These are phyloP conservation scores for Penicillium sp. DNA, from an alignment of 2,329 filamentous ascomycete genomes.

Conservation along the genomic window DNA sequence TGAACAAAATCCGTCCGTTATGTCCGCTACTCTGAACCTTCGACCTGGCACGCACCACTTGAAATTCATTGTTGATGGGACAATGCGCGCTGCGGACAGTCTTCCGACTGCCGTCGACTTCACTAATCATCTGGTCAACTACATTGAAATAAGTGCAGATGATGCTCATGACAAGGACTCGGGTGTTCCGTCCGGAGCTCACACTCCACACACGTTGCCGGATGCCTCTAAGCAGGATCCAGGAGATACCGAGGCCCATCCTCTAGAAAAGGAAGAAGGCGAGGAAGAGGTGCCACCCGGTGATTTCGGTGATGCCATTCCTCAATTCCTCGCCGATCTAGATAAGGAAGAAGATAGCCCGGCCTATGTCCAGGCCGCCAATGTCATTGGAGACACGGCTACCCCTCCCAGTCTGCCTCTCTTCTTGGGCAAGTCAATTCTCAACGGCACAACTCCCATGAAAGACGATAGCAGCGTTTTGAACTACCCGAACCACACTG, in stretches of 20 bases:
- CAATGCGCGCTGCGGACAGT: slow-evolving; percentile 83
- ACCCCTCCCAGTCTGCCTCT: slow-evolving; percentile 81
- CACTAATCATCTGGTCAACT: slow-evolving; percentile 97
- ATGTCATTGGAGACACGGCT: slow-evolving; percentile 74
- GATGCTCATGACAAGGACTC: slow-evolving; percentile 52
- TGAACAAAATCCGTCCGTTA: slow-evolving; percentile 54
- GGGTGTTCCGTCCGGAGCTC: slow-evolving; percentile 38
- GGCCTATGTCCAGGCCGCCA: slow-evolving; percentile 69
- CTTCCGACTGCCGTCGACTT: slow-evolving; percentile 95
- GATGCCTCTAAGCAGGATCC: slow-evolving; percentile 40
- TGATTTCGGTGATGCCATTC: slow-evolving; percentile 70
- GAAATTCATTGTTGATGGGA: slow-evolving; percentile 90
- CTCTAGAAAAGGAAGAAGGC: slow-evolving; percentile 42
- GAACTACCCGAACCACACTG: slow-evolving; percentile 95
- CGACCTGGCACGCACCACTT: slow-evolving; percentile 94
- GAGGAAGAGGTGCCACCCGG: slow-evolving; percentile 57
- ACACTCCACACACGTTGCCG: slow-evolving; percentile 45
- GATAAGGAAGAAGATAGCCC: slow-evolving; percentile 78
- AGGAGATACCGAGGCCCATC: slow-evolving; percentile 19
- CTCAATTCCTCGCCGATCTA: slow-evolving; percentile 77
- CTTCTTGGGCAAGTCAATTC: slow-evolving; percentile 88
- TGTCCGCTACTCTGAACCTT: slow-evolving; percentile 75
- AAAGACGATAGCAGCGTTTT: slow-evolving; percentile 98
- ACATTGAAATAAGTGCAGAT: slow-evolving; percentile 85
- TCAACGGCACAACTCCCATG: slow-evolving; percentile 86